Percentiles rank a stretch among this genome's conserved stretches.
These are phyloP conservation scores for Heterobasidion annosum DNA, from an alignment of 1,284 basidiomycete genomes.

Conservation along the genomic window DNA sequence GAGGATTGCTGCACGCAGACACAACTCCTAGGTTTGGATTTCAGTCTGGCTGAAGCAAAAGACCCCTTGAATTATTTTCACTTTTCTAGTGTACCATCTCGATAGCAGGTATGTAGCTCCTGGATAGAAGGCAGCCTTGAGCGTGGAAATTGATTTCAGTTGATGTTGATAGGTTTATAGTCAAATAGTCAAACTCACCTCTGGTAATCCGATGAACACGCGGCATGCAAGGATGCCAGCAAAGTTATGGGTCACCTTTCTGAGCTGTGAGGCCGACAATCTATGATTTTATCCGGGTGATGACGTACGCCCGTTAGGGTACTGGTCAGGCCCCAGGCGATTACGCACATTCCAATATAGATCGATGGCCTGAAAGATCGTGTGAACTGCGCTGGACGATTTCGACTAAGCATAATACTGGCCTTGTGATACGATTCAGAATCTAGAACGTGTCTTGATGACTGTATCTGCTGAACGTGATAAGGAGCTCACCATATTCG, in stretches of 20 bases:
- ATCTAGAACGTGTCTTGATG: slow-evolving; percentile 23
- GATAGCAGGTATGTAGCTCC: slow-evolving; percentile 54
- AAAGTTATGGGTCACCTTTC: slow-evolving; percentile 44
- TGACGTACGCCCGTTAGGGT: slow-evolving; percentile 44
- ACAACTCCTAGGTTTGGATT: slow-evolving; percentile 38
- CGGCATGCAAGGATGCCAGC: slow-evolving; percentile 49
- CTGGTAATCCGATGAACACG: slow-evolving; percentile 55
- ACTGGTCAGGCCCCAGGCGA: slow-evolving; percentile 58
- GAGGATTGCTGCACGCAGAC: slow-evolving; percentile 61
- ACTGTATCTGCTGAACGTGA: not conserved
- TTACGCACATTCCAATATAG: slow-evolving; percentile 52
- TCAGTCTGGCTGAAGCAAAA: not conserved
- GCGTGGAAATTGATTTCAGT: not conserved
- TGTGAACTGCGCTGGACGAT: not conserved
- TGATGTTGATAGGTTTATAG: not conserved
- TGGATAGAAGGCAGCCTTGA: slow-evolving; percentile 53
- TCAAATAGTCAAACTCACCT: slow-evolving; percentile 24
- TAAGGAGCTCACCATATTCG: slow-evolving; percentile 43
- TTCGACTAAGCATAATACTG: not conserved
- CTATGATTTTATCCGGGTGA: too few relatives aligned
- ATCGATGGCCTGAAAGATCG: slow-evolving; percentile 38
- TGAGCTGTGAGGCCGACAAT: not conserved
- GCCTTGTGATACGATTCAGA: slow-evolving; percentile 44
- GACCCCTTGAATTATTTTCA: slow-evolving; percentile 9
- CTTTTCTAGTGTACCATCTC: slow-evolving; percentile 60